Percentiles rank a stretch among this genome's conserved stretches.
Evolutionary conservation across 1,139 yeast species (phyloP).

Genomic region (Protomyces inouyei): DNA sequence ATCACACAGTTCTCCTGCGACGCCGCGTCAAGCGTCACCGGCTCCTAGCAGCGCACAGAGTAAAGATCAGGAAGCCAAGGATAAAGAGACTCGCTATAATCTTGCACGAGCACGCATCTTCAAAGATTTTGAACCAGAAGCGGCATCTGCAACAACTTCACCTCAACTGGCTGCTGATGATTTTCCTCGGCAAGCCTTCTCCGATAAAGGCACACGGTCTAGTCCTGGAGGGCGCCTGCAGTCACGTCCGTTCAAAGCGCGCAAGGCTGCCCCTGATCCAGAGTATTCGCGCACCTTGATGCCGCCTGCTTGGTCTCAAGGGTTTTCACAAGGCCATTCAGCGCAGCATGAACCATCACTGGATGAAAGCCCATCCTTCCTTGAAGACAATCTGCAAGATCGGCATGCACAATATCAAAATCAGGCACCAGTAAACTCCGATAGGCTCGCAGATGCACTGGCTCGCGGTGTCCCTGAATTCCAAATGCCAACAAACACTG

Average conservation of each 20-base stretch:
- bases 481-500: neutral
- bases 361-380: neutral
- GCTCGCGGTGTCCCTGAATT: neutral
- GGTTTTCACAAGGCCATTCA: neutral
- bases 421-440: neutral
- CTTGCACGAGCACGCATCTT: constrained; percentile 26
- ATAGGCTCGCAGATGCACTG: neutral
- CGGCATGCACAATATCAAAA: neutral
- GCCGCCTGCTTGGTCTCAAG: neutral
- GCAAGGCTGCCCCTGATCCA: neutral
- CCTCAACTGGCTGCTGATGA: neutral
- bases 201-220: neutral
- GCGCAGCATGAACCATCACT: neutral
- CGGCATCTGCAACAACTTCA: neutral
- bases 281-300: neutral
- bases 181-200: neutral
- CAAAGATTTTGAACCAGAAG: constrained; percentile 19
- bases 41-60: neutral
- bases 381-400: neutral
- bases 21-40: constrained; percentile 7
- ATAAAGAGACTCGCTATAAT: constrained; percentile 17
- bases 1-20: neutral
- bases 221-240: neutral
- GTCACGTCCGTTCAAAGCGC: neutral
- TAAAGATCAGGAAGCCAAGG: constrained; percentile 12